phyloP scores from a whole-genome alignment of 1,284 basidiomycete species.

The Trichosporon sp. region DNA sequence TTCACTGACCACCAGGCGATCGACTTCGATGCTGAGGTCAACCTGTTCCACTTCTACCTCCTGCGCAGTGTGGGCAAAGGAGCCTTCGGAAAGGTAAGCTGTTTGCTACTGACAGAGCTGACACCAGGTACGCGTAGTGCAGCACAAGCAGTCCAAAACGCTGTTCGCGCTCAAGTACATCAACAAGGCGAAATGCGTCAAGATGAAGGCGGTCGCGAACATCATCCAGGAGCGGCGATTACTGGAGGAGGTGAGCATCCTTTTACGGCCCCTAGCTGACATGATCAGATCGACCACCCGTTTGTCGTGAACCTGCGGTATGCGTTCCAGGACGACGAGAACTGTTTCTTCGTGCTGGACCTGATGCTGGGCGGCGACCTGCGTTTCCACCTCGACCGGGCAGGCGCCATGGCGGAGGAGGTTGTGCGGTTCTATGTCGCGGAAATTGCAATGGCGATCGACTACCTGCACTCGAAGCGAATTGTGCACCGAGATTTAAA shows the following conservation, averaged over 20 bases:
- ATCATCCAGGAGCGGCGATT: constrained; percentile 92
- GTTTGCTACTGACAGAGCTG: background rate
- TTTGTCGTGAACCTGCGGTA: constrained; percentile 94
- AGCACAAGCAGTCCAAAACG: constrained; percentile 94
- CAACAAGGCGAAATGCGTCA: constrained; percentile 95
- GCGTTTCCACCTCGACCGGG: constrained; percentile 87
- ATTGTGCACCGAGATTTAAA: constrained; percentile 97
- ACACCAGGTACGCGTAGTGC: constrained; percentile 87
- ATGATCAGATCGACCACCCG: constrained; percentile 73
- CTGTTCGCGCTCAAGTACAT: constrained; percentile 98
- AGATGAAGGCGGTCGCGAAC: constrained; percentile 96
- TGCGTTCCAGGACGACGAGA: constrained; percentile 97
- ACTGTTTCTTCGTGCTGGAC: constrained; percentile 96
- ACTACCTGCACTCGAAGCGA: constrained; percentile 84
- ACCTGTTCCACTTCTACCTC: constrained; percentile 95
- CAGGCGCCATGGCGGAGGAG: constrained; percentile 73
- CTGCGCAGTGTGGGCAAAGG: constrained; percentile 94
- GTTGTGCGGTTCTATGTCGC: constrained; percentile 87
- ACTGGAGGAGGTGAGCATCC: constrained; percentile 75
- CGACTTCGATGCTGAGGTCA: constrained; percentile 96
- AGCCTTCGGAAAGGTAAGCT: constrained; percentile 88
- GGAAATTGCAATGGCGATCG: constrained; percentile 80
- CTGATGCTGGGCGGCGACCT: constrained; percentile 95
- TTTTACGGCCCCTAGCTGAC: background rate
- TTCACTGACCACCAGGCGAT: constrained; percentile 67